Base-by-base conservation (phyloP, 2,329 filamentous ascomycete genomes). In the Juglanconis oblonga region DNA sequence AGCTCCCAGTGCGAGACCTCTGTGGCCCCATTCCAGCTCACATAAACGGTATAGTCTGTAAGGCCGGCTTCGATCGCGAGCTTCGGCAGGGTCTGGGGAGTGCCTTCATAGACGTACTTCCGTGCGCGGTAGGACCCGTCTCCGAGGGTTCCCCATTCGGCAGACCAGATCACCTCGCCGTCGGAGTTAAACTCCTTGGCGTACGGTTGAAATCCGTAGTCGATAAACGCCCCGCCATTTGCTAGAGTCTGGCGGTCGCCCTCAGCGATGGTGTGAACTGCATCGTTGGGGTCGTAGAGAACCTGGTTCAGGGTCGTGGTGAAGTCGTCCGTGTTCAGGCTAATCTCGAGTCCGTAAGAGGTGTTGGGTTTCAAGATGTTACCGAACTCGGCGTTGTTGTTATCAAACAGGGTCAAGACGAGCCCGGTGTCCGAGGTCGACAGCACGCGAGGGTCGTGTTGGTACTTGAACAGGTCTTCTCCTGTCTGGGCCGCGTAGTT, bases 211-310 rank as follows among this genome's bases (percentile, higher is more conserved):
- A 54, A 53, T 32, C 57, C 57, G 35, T 58, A 58, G 17, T 73
- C 64, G 44, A 68, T 64, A 7, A 66, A 67, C 58, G 65, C 67
- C 42, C 56, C 53, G 31, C 64, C 65, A 24, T 53, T 45, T 45
- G 67, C 9, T 6, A 58, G 57, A 13, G 50, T 54, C 50, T 58
- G 57, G 42, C 52, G 52, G 51, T 53, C 36, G 29, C 57, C 57
- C 35, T 58, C 42, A 3, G 57, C 57, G 29, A 58, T 49, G 8
- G 57, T 58, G 57, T 53, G 44, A 32, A 58, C 14, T 24, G 44
- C 38, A 17, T 58, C 10, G 11, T 7, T 51, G 5, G 42, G n/a
- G 57, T 58, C 57, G 51, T 58, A 58, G 50, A 54, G 45, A 17
- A 54, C 31, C 24, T 53, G 50, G 29, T 44, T 50, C 13, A 58